phyloP scores from a whole-genome alignment of 163 green algal genomes.

The Chloromonas sp. region DNA sequence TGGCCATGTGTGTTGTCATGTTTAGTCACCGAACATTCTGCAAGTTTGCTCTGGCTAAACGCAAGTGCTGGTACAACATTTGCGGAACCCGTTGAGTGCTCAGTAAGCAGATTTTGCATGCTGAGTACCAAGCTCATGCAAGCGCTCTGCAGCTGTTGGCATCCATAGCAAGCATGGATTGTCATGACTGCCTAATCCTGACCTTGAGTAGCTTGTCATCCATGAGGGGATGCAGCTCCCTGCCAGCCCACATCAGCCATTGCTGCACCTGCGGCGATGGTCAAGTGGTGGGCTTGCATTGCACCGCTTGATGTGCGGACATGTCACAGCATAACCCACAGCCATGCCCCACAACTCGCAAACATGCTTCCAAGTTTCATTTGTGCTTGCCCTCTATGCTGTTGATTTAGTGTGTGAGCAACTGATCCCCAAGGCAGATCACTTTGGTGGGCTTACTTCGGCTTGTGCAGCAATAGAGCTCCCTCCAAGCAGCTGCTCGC shows the following conservation, averaged over 20 bases:
- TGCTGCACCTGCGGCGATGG: conserved; percentile 19
- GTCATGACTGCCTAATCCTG: not conserved
- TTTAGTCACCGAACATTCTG: not conserved
- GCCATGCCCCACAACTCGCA: not conserved
- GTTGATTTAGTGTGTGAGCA: too few relatives aligned
- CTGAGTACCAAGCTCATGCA: not conserved
- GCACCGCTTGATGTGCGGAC: not conserved
- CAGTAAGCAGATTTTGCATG: too few relatives aligned
- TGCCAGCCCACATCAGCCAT: conserved; percentile 34
- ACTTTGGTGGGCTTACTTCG: not conserved
- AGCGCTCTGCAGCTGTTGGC: not conserved
- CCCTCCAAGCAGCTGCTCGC: not conserved
- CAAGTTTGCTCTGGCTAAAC: not conserved
- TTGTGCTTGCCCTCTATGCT: too few relatives aligned
- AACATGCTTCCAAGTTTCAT: too few relatives aligned
- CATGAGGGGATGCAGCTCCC: conserved; percentile 33
- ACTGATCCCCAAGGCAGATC: not conserved
- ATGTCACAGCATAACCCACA: not conserved
- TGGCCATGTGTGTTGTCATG: not conserved
- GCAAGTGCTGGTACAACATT: too few relatives aligned
- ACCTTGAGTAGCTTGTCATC: conserved; percentile 47
- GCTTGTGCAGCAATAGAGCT: not conserved
- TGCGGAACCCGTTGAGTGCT: too few relatives aligned
- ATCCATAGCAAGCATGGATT: not conserved
- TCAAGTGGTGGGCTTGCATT: too few relatives aligned